Base-by-base conservation (phyloP, 2,329 filamentous ascomycete species). In the Cercospora nicotianae region DNA sequence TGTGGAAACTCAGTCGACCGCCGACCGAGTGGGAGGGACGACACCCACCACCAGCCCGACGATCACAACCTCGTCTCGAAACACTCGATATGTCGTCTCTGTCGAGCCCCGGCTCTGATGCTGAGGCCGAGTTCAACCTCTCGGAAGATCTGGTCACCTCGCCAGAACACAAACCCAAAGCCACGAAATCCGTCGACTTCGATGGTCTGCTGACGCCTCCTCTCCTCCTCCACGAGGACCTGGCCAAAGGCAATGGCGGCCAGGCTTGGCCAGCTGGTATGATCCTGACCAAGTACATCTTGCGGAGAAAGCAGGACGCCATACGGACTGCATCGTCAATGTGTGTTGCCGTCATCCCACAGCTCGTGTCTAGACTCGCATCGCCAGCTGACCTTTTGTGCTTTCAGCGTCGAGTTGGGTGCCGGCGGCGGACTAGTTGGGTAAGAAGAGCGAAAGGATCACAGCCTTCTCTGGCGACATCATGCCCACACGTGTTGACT, bases 231-330 rank as follows among this genome's bases (percentile, higher is more conserved):
- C 91, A 92, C 75, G 93, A 97, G 79, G 94, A 98, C 79, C 86
- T 97, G 59, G 88, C 87, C 66, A 88, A 91, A 70, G 95, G 95
- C 69, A 98, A 95, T 79, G 95, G 95, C 60, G 95, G 95, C 2
- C 92, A 96, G 80, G 86, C 96, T 10, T 98, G 95, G 95, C 94
- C 94, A 3, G 94, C 94, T 0, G 95, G 95, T 10, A 91, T 96
- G 88, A 87, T 95, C 16, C 84, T 99, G 63, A 87, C 91, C 20
- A 92, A 90, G 79, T 96, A 98, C 78, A 87, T 98, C 85, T 84
- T 98, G 67, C 87, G 90, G 63, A 89, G 89, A 76, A 91, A 92
- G 74, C 83, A 82, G 70, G 81, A 86, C n/a, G 82, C 87, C 72
- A 79, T 96, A 70, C 80, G 80, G 66, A 83, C 86, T 67, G 89